Percentiles rank a stretch among this genome's conserved stretches.
Evolutionary conservation across 257 asterid genomes (phyloP).

Genomic region (Ballota nigra): DNA sequence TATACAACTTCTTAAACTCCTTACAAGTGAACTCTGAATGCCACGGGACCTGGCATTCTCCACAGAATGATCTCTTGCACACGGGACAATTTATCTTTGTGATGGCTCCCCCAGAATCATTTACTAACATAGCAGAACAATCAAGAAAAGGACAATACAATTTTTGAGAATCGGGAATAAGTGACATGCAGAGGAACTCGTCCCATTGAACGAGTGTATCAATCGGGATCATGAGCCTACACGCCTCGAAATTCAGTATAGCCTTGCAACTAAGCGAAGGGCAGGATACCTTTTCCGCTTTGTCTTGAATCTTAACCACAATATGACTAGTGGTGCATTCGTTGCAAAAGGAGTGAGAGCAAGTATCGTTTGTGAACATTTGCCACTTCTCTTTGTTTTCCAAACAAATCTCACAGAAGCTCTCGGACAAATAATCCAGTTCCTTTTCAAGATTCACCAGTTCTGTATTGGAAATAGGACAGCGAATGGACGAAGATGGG

Average conservation of each 20-base stretch:
- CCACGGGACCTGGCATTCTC: constrained; percentile 65
- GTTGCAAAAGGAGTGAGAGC: constrained; percentile 42
- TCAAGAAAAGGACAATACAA: constrained; percentile 63
- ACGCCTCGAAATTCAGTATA: constrained; percentile 29
- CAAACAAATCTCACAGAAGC: background rate
- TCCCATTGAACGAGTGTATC: constrained; percentile 50
- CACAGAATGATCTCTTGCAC: constrained; percentile 64
- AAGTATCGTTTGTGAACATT: background rate
- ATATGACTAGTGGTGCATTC: constrained; percentile 58
- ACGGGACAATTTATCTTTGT: constrained; percentile 32
- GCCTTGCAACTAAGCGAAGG: constrained; percentile 51
- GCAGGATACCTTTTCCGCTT: constrained; percentile 33
- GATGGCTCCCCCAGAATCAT: constrained; percentile 34
- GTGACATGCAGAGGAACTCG: constrained; percentile 46
- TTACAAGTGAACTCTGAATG: constrained; percentile 63
- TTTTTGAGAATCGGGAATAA: constrained; percentile 57
- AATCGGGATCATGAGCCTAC: constrained; percentile 49
- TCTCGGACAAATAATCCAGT: background rate
- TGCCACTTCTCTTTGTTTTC: background rate
- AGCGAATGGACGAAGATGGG: constrained; percentile 40
- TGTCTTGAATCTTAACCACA: constrained; percentile 42
- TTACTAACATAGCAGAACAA: constrained; percentile 57
- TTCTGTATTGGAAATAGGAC: constrained; percentile 14
- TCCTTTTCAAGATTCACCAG: constrained; percentile 49
- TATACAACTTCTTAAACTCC: constrained; percentile 50